Evolutionary conservation across 441 rosid species (phyloP).

Genomic region (Metrosideros polymorpha): DNA sequence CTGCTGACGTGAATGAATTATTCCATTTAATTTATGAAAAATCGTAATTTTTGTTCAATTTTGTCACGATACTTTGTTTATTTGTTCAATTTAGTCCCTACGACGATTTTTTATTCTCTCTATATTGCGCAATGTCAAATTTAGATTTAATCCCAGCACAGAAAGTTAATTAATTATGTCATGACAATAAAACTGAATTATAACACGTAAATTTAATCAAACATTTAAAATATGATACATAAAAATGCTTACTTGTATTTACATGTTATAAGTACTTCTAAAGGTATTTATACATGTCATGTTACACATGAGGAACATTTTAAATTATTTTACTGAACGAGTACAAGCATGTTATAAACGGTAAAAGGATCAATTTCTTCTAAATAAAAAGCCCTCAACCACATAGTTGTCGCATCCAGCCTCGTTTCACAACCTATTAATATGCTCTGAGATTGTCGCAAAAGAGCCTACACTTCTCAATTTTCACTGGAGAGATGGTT

Average conservation of each 20-base stretch:
- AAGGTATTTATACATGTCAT: no score
- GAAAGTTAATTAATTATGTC: no score
- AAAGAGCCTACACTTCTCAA: not conserved
- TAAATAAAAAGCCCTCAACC: not conserved
- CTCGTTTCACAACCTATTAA: not conserved
- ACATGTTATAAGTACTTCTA: not conserved
- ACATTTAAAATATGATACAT: no score
- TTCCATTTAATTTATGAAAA: not conserved
- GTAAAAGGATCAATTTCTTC: no score
- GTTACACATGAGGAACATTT: no score
- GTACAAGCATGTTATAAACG: no score
- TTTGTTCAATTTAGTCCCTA: not conserved
- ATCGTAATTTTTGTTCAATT: not conserved
- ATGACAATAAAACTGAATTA: no score
- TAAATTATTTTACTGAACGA: no score
- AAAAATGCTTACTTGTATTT: not conserved
- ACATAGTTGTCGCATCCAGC: not conserved
- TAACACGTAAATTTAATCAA: no score
- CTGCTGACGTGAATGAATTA: not conserved
- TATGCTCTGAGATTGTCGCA: not conserved
- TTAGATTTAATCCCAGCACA: not conserved
- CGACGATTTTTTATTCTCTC: not conserved
- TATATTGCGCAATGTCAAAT: not conserved
- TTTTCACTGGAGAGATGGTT: not conserved
- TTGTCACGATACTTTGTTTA: not conserved